Evolutionary conservation across 768 basidiomycete species (phyloP).

Genomic region (Mycena rebaudengoi): DNA sequence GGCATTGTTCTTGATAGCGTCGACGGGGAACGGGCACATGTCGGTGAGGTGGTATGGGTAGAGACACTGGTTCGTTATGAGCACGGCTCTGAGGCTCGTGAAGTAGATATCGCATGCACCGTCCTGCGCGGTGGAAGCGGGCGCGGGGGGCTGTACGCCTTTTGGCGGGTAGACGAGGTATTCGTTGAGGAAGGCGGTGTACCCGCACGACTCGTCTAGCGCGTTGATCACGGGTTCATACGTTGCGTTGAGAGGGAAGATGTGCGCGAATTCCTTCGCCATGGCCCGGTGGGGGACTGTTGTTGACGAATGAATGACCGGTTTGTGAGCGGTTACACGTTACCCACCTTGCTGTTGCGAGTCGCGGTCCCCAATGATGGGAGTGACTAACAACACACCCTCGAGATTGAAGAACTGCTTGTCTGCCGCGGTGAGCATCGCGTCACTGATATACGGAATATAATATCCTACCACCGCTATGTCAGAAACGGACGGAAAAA

Average conservation of each 20-base stretch:
- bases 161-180: conserved; percentile 12
- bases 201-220: conserved; percentile 10
- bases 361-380: not conserved
- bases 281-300: no score
- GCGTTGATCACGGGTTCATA: conserved; percentile 8
- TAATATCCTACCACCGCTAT: not conserved
- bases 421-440: conserved; percentile 6
- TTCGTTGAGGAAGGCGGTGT: conserved; percentile 10
- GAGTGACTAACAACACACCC: conserved; percentile 5
- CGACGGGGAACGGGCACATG: conserved; percentile 9
- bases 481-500: not conserved
- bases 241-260: conserved; percentile 13
- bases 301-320: no score
- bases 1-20: conserved; percentile 2
- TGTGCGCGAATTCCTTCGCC: no score
- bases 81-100: conserved; percentile 3
- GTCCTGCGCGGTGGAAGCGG: conserved; percentile 5
- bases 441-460: conserved; percentile 12
- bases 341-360: conserved; percentile 13
- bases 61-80: conserved; percentile 10
- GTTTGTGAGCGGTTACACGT: no score
- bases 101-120: conserved; percentile 1
- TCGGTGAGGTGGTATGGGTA: conserved; percentile 14
- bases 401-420: conserved; percentile 10
- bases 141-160: conserved; percentile 13